These are phyloP conservation scores for Fusarium mundagurra DNA, from an alignment of 2,329 filamentous ascomycete genomes.

Conservation along the genomic window DNA sequence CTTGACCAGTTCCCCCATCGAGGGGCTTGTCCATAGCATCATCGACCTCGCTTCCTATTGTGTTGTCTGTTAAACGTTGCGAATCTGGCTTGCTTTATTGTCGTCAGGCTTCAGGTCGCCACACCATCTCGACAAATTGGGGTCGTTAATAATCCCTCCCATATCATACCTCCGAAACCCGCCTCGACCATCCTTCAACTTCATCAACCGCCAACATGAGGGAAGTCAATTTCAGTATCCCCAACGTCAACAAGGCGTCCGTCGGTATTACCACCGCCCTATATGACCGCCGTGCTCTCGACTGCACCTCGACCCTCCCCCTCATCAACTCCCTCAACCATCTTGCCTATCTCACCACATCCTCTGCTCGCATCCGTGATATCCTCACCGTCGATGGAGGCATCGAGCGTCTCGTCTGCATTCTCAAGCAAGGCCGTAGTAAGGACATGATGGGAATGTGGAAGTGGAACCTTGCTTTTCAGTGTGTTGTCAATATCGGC, in stretches of 20 bases:
- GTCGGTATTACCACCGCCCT: slow-evolving; percentile 98
- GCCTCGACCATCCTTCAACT: slow-evolving; percentile 26
- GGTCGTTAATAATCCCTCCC: slow-evolving; percentile 38
- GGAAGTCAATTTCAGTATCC: slow-evolving; percentile 99
- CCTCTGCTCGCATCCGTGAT: slow-evolving; percentile 95
- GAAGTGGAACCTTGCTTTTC: slow-evolving; percentile 99
- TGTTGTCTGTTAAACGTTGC: slow-evolving; percentile 3
- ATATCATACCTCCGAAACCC: slow-evolving; percentile 16
- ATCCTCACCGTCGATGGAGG: slow-evolving; percentile 99
- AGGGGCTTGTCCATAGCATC: slow-evolving; percentile 36
- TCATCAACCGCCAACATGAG: slow-evolving; percentile 75
- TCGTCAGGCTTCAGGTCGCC: slow-evolving; percentile 34
- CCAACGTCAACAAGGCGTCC: slow-evolving; percentile 99
- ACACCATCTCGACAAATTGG: slow-evolving; percentile 35
- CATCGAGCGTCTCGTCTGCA: slow-evolving; percentile 95
- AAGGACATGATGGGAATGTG: slow-evolving; percentile 99
- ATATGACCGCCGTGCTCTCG: slow-evolving; percentile 95
- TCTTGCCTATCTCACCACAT: slow-evolving; percentile 97
- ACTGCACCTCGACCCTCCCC: slow-evolving; percentile 96
- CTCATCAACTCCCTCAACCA: slow-evolving; percentile 99
- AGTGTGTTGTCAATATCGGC: slow-evolving; percentile 98
- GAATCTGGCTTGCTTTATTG: slow-evolving; percentile 29
- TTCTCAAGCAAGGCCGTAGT: slow-evolving; percentile 95
- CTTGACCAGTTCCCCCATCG: slow-evolving; percentile 38
- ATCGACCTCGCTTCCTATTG: slow-evolving; percentile 13